phyloP scores from a whole-genome alignment of 176 grass and related monocot genomes.

The Cenchrus fungigraminus region DNA sequence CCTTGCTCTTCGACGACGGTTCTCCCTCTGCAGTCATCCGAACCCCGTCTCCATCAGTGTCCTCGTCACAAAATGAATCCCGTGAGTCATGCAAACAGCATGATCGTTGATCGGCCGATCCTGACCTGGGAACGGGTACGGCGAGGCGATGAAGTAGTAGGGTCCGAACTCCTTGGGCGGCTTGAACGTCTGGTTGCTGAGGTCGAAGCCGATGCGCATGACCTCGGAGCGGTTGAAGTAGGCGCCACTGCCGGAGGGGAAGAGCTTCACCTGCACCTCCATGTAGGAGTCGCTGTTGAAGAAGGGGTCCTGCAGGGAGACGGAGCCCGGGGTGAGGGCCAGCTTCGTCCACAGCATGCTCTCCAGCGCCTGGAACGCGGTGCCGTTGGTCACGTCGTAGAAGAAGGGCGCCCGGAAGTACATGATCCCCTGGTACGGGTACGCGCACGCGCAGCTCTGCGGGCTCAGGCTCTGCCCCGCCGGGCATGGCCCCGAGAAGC shows the following conservation, averaged over 20 bases:
- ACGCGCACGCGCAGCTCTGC: slow-evolving; percentile 85
- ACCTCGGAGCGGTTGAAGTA: slow-evolving; percentile 87
- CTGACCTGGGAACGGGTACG: slow-evolving; percentile 83
- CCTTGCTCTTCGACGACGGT: slow-evolving; percentile 54
- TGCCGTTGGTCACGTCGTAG: slow-evolving; percentile 69
- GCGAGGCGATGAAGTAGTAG: slow-evolving; percentile 73
- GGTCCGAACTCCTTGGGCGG: slow-evolving; percentile 79
- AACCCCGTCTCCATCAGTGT: background rate
- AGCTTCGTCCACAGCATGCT: slow-evolving; percentile 68
- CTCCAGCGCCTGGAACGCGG: slow-evolving; percentile 80
- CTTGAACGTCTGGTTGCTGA: slow-evolving; percentile 89
- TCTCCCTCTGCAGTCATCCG: slow-evolving; percentile 26
- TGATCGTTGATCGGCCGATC: background rate
- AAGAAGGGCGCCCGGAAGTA: slow-evolving; percentile 75
- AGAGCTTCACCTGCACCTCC: slow-evolving; percentile 74
- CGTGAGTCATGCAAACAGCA: background rate
- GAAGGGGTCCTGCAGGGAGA: slow-evolving; percentile 72
- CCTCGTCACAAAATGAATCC: background rate
- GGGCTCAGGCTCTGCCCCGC: slow-evolving; percentile 74
- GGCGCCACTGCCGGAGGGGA: slow-evolving; percentile 56
- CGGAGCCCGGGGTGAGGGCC: slow-evolving; percentile 69
- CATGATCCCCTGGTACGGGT: slow-evolving; percentile 81
- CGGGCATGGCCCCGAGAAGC: slow-evolving; percentile 52
- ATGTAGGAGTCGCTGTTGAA: slow-evolving; percentile 73
- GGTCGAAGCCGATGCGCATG: slow-evolving; percentile 74